Conservation (phyloP, 225 moss, liverwort and hornwort species). For the Straminergon stramineum region DNA sequence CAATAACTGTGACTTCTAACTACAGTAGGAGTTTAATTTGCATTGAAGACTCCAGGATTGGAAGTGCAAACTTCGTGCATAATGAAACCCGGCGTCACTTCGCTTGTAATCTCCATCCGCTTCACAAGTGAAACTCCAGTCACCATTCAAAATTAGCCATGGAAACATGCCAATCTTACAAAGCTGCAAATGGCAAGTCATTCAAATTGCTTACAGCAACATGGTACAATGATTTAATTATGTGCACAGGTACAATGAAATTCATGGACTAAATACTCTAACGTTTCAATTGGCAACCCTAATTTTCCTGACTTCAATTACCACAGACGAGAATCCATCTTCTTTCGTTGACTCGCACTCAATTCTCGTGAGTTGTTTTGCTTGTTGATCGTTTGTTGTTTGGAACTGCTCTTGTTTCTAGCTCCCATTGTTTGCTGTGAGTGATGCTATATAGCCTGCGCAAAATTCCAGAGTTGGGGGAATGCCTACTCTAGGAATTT, state of each 20-base stretch:
- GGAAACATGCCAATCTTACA: not conserved
- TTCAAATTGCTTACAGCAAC: not conserved
- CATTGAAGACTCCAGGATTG: not conserved
- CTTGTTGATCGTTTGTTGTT: not conserved
- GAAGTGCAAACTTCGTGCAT: not conserved
- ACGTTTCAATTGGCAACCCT: not conserved
- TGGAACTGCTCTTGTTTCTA: not conserved
- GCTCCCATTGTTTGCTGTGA: too few relatives aligned
- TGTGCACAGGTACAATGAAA: not conserved
- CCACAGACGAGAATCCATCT: not conserved
- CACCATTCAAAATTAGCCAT: not conserved
- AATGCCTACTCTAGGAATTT: not conserved
- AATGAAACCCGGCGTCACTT: not conserved
- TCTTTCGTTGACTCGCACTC: not conserved
- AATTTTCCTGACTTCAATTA: too few relatives aligned
- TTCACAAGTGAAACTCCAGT: not conserved
- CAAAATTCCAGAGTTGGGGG: not conserved
- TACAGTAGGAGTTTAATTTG: too few relatives aligned
- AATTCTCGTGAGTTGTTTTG: not conserved
- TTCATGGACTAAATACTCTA: not conserved
- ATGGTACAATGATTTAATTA: not conserved
- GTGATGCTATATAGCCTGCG: not conserved
- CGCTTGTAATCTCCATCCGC: not conserved
- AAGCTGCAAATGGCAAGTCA: not conserved
- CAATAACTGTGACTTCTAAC: not conserved